Evolutionary conservation across 768 basidiomycete species (phyloP).

Genomic region (Lactarius psammicola): DNA sequence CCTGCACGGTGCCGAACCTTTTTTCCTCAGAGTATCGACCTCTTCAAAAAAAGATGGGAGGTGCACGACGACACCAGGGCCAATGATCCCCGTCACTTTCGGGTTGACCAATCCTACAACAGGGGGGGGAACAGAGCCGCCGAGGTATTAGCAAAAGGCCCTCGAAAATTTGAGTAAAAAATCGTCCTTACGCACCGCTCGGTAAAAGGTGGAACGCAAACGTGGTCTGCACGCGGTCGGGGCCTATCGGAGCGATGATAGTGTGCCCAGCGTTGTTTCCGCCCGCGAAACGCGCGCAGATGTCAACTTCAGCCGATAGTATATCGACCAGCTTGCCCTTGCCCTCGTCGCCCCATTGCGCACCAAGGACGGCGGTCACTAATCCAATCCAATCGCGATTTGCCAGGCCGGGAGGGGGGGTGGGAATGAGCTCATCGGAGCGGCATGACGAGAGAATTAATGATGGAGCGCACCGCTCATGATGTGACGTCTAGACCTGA

Average conservation of each 20-base stretch:
- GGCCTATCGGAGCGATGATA: conserved; percentile 77
- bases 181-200: conserved; percentile 62
- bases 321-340: conserved; percentile 98
- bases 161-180: neutral
- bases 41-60: conserved; percentile 93
- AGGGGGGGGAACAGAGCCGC: neutral
- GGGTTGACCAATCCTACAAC: conserved; percentile 78
- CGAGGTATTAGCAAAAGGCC: neutral
- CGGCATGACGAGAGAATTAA: neutral
- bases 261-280: conserved; percentile 99
- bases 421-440: conserved; percentile 1
- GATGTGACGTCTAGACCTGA: neutral
- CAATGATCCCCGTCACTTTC: conserved; percentile 81
- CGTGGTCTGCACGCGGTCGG: conserved; percentile 70
- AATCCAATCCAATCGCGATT: conserved; percentile 6
- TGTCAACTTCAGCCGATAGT: conserved; percentile 80
- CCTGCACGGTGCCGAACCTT: conserved; percentile 57
- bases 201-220: conserved; percentile 97
- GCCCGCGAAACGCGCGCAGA: conserved; percentile 95
- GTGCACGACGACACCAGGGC: conserved; percentile 95
- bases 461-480: conserved; percentile 11
- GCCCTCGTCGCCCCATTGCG: conserved; percentile 93
- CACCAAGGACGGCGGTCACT: conserved; percentile 77
- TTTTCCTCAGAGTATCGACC: conserved; percentile 76
- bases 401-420: neutral